Evolutionary conservation across 163 green algal genomes (phyloP).

Genomic region (Scenedesmus sp.): DNA sequence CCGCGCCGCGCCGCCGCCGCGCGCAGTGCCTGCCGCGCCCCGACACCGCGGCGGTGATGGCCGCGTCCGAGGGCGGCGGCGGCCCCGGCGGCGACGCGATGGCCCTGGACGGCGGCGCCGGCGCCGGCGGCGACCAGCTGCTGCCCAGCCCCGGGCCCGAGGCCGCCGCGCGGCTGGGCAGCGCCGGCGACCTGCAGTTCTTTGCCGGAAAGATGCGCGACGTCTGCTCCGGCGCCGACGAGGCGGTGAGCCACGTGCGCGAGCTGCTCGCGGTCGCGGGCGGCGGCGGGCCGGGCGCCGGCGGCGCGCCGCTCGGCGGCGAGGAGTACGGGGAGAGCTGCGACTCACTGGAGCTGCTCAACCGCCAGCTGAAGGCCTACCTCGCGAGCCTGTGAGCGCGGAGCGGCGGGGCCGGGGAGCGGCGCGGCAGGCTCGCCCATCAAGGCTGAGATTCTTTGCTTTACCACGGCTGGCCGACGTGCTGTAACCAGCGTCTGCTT

Average conservation of each 20-base stretch:
- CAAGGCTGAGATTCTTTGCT: no score
- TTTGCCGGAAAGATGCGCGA: constrained; percentile 41
- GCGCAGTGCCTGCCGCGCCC: constrained; percentile 42
- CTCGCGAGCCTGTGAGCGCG: constrained; percentile 19
- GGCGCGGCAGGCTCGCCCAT: no score
- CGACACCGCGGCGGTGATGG: constrained; percentile 12
- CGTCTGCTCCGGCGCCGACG: constrained; percentile 27
- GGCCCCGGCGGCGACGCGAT: constrained; percentile 6
- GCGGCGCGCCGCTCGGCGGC: neutral
- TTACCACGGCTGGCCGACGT: no score
- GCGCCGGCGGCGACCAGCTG: neutral
- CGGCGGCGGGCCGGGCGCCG: neutral
- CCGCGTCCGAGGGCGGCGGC: neutral
- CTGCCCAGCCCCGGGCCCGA: constrained; percentile 23
- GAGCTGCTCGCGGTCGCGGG: constrained; percentile 16
- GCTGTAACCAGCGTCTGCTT: no score
- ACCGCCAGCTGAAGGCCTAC: constrained; percentile 43
- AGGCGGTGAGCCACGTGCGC: neutral
- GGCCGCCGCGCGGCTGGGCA: constrained; percentile 11
- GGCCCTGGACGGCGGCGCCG: constrained; percentile 8
- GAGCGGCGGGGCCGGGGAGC: no score
- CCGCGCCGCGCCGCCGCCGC: no score
- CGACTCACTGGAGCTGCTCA: constrained; percentile 37
- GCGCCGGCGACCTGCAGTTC: constrained; percentile 26
- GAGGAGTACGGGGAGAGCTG: constrained; percentile 27